Conservation (phyloP, 2,329 filamentous ascomycete genomes). For the Allantophomopsis cytisporea region DNA sequence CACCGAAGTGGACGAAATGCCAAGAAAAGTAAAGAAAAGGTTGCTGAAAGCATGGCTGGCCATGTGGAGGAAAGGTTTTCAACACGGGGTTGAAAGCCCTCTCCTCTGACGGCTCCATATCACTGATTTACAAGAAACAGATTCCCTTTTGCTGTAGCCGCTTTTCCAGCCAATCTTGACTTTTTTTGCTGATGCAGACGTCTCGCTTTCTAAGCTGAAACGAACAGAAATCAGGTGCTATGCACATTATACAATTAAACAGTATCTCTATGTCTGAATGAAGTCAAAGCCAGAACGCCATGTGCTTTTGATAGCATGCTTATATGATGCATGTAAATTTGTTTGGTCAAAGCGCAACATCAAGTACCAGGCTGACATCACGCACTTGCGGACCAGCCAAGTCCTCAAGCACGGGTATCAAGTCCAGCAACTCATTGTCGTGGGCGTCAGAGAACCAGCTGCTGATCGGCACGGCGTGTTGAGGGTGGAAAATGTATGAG, state of each 20-base stretch:
- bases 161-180: too few species aligned
- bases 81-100: too few species aligned
- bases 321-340: conserved; percentile 10
- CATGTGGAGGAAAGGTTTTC: too few species aligned
- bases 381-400: conserved; percentile 76
- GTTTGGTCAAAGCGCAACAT: conserved; percentile 58
- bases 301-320: conserved; percentile 8
- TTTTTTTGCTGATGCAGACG: too few species aligned
- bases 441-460: conserved; percentile 99
- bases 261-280: conserved; percentile 20
- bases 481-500: conserved; percentile 98
- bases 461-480: conserved; percentile 97
- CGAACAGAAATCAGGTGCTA: conserved; percentile 3
- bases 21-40: too few species aligned
- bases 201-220: too few species aligned
- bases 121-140: too few species aligned
- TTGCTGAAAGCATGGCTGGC: too few species aligned
- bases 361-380: conserved; percentile 94
- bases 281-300: conserved; percentile 22
- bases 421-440: conserved; percentile 93
- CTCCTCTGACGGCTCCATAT: too few species aligned
- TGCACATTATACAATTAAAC: conserved; percentile 23
- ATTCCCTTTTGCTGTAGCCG: too few species aligned
- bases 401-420: conserved; percentile 97
- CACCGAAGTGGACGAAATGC: too few species aligned